Evolutionary conservation across 2,329 filamentous ascomycete species (phyloP), one percentile per base, ranked within the genome.

Genomic region (Phialemoniopsis sp.): DNA sequence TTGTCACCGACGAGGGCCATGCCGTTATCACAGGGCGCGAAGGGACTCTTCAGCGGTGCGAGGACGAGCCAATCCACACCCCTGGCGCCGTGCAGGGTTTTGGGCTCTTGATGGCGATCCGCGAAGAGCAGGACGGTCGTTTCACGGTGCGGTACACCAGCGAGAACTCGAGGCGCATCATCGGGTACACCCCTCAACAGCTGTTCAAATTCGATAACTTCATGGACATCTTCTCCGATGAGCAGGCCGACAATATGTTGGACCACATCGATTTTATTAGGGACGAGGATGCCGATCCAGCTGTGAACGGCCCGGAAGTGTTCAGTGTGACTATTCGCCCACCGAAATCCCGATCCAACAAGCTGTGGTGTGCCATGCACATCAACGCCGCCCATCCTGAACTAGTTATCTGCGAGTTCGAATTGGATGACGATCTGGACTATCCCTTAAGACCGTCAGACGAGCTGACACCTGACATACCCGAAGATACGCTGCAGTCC

Each of bases 51-150:
- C 86, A 94, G 55, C 76, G 80, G 38, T 95, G 89, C 54, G 89
- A 95, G 59, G 89, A 95, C 53, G 89, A 95, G 53, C 89, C 89
- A 0, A 95, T 95, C 18, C 88, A 91, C 48, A 84, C 89, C 2
- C 89, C 89, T 1, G 89, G 89, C 28, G 86, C 87, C 2, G 66
- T 90, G 1, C 89, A 95, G 57, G 73, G 78, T 2, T 95, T 95
- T 50, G 89, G 89, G 2, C 70, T 87, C 4, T 66, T 95, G 17
- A 53, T 95, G 26, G 88, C 83, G 1, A 60, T 95, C 15, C 76
- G 82, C 39, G 85, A 90, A 56, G 80, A 87, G 39, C 56, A 64
- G 0, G 81, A 85, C 29, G 84, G 83, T 4, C 78, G 76, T 30
- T 73, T 93, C 10, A 57, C 78, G 2, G 85, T 90, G 12, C 78